These are phyloP conservation scores for Blastocystis sp. DNA, from an alignment of 352 stramenopile genomes.

Conservation along the genomic window DNA sequence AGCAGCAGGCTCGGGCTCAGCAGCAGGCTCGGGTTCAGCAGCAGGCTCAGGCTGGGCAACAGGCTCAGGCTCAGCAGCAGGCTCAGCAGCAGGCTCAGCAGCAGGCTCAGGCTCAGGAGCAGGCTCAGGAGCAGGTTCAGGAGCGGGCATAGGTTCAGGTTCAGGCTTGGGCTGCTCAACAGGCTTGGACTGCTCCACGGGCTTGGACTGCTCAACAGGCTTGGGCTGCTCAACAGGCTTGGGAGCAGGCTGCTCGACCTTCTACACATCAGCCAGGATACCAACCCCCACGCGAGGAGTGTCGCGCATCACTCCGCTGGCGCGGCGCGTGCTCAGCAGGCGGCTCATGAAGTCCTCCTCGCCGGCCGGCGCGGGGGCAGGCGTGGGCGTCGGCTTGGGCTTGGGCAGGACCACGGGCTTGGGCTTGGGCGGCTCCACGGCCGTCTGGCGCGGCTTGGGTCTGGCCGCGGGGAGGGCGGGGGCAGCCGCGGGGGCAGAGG, in stretches of 20 bases:
- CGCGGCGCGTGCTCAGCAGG: background rate
- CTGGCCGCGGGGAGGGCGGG: background rate
- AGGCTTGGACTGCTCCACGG: background rate
- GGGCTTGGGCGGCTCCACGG: background rate
- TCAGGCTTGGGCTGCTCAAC: background rate
- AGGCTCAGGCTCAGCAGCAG: constrained; percentile 18
- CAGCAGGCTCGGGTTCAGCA: background rate
- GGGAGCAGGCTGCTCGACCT: background rate
- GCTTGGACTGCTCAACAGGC: background rate
- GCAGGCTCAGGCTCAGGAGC: background rate
- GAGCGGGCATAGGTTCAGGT: background rate
- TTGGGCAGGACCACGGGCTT: background rate
- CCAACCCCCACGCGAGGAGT: background rate
- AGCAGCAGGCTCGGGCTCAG: background rate
- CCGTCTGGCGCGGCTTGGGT: background rate
- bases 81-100: background rate
- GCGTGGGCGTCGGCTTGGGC: background rate
- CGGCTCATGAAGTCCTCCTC: constrained; percentile 34
- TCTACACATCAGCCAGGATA: background rate
- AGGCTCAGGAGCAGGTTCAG: background rate
- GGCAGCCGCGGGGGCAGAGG: background rate
- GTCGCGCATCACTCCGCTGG: background rate
- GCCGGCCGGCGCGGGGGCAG: background rate
- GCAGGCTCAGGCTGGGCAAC: constrained; percentile 9
- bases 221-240: background rate